Conservation (phyloP, 2,329 filamentous ascomycete genomes). For the Emmonsia crescens region DNA sequence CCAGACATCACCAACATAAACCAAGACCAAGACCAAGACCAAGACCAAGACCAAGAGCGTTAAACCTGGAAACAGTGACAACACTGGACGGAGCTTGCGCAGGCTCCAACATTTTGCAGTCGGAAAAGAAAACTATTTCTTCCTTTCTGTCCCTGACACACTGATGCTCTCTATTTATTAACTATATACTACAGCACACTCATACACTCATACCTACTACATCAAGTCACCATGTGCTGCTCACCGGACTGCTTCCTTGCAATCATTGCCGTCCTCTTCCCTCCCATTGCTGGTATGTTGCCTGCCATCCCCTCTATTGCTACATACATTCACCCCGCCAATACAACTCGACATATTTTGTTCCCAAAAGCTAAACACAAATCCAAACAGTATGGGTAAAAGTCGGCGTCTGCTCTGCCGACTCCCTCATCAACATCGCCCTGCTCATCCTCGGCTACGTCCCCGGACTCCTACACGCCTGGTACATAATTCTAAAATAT, state of each 20-base stretch:
- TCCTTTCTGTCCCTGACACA: background rate
- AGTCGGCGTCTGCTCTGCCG: slow-evolving; percentile 79
- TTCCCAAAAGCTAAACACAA: background rate
- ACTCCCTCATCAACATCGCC: slow-evolving; percentile 89
- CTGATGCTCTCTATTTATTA: background rate
- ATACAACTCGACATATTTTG: background rate
- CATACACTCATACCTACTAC: background rate
- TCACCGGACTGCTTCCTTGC: slow-evolving; percentile 51
- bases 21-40: no score
- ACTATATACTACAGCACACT: background rate
- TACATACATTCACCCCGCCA: background rate
- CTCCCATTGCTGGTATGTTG: slow-evolving; percentile 44
- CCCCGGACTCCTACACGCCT: slow-evolving; percentile 84
- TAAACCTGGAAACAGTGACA: background rate
- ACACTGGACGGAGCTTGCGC: background rate
- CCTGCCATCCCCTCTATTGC: slow-evolving; percentile 4
- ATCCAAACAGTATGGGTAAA: slow-evolving; percentile 77
- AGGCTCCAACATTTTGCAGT: background rate
- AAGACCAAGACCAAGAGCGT: no score
- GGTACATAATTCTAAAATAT: slow-evolving; percentile 93
- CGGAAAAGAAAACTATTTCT: background rate
- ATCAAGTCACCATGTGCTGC: slow-evolving; percentile 38
- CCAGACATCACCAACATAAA: no score
- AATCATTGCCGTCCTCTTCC: slow-evolving; percentile 51
- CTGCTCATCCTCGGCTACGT: slow-evolving; percentile 70